A percentile compares a stretch with the other conserved stretches of the same genome.
These are phyloP conservation scores for Albizia julibrissin DNA, from an alignment of 306 rosid genomes.

Conservation along the genomic window DNA sequence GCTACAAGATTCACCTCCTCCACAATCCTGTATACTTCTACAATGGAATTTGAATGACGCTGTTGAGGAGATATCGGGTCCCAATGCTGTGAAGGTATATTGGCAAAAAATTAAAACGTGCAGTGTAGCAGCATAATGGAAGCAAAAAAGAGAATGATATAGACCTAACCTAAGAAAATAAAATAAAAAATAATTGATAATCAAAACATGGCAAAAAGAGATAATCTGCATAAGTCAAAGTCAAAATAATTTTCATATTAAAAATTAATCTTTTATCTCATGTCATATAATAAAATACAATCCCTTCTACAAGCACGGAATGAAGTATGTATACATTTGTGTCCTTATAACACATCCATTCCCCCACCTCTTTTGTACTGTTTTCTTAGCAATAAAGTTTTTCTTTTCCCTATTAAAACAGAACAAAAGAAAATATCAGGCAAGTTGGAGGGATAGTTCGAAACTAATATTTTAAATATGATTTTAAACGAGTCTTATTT, in stretches of 20 bases:
- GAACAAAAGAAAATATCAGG: not conserved
- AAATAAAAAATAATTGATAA: not conserved
- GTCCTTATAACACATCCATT: not conserved
- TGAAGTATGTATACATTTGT: not conserved
- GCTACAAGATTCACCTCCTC: slow-evolving; percentile 74
- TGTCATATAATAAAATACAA: not conserved
- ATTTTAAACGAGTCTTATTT: not conserved
- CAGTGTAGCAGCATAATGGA: slow-evolving; percentile 17
- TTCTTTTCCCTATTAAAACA: not conserved
- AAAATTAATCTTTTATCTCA: not conserved
- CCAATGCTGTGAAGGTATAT: slow-evolving; percentile 70
- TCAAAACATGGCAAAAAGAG: slow-evolving; percentile 21
- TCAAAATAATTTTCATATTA: not conserved
- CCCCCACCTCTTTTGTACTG: not conserved
- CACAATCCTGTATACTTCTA: slow-evolving; percentile 95
- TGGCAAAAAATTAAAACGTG: slow-evolving; percentile 25
- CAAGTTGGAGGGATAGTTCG: not conserved
- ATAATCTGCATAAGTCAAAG: not conserved
- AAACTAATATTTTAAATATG: not conserved
- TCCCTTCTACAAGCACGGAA: not conserved
- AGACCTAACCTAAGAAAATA: slow-evolving; percentile 7
- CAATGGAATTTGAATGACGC: slow-evolving; percentile 90
- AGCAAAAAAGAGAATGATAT: slow-evolving; percentile 22
- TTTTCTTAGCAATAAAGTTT: not conserved
- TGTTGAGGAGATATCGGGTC: slow-evolving; percentile 94